These are phyloP conservation scores for Triticum turgidum DNA, from an alignment of 176 grass and related monocot species.

Conservation along the genomic window DNA sequence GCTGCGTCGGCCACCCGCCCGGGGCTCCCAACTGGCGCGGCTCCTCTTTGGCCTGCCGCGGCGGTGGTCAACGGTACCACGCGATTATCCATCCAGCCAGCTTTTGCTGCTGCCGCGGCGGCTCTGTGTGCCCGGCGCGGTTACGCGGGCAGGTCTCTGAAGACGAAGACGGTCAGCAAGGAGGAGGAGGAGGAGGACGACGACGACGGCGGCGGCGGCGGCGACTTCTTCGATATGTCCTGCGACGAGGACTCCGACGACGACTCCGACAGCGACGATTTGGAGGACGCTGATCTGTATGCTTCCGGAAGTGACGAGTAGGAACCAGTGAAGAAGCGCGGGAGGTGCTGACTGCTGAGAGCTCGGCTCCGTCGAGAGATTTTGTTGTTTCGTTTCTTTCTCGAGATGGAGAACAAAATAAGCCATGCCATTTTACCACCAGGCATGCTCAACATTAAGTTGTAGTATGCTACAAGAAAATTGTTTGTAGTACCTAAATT, in stretches of 20 bases:
- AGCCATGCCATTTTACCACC: too few species aligned
- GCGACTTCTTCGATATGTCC: neutral
- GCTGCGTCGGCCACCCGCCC: neutral
- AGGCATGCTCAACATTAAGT: too few species aligned
- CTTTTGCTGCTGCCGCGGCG: neutral
- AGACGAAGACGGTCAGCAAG: constrained; percentile 29
- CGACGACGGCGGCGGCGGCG: neutral
- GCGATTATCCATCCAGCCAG: neutral
- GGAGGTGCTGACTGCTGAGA: constrained; percentile 1
- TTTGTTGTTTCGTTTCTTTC: too few species aligned
- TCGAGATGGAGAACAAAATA: neutral
- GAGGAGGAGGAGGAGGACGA: constrained; percentile 12
- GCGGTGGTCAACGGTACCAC: neutral
- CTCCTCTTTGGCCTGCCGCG: neutral
- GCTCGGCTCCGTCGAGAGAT: neutral
- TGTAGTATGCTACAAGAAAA: too few species aligned
- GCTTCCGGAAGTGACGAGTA: neutral
- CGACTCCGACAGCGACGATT: constrained; percentile 26
- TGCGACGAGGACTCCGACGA: constrained; percentile 13
- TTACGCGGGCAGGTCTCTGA: constrained; percentile 3
- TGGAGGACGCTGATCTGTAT: neutral
- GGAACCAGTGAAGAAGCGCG: neutral
- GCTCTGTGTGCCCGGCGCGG: constrained; percentile 9
- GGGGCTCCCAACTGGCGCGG: neutral
- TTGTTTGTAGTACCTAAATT: too few species aligned